phyloP scores from a whole-genome alignment of 2,329 filamentous ascomycete species.

The Pseudogymnoascus sp. region DNA sequence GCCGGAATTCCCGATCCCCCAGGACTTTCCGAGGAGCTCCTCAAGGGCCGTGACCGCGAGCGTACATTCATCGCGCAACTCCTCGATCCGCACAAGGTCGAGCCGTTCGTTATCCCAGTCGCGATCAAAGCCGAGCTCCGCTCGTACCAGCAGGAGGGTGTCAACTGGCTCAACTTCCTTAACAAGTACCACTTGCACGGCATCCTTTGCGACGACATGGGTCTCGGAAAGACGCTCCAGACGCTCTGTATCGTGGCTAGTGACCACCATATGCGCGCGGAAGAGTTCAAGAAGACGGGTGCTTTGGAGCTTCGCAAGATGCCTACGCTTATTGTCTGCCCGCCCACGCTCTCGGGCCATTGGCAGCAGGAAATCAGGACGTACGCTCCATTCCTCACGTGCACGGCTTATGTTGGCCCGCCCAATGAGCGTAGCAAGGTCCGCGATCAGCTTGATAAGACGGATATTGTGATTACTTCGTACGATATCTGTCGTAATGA shows the following conservation, averaged over 20 bases:
- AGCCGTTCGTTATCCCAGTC: constrained; percentile 86
- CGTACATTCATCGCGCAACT: constrained; percentile 95
- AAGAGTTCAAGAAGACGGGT: constrained; percentile 78
- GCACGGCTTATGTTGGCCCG: constrained; percentile 84
- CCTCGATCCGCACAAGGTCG: constrained; percentile 92
- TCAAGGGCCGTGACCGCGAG: constrained; percentile 87
- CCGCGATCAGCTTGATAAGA: constrained; percentile 60
- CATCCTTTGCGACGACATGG: constrained; percentile 98
- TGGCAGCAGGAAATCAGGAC: constrained; percentile 98
- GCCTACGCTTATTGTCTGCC: constrained; percentile 90
- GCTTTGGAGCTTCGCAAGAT: constrained; percentile 69
- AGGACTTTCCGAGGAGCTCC: constrained; percentile 77
- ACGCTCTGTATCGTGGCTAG: constrained; percentile 97
- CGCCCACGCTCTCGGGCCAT: constrained; percentile 90
- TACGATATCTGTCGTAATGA: constrained; percentile 98
- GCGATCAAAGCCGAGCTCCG: constrained; percentile 94
- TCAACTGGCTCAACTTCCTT: constrained; percentile 97
- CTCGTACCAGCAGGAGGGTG: constrained; percentile 96
- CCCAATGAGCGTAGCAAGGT: constrained; percentile 70
- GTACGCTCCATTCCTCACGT: constrained; percentile 88
- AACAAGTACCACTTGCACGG: constrained; percentile 97
- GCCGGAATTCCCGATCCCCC: constrained; percentile 96
- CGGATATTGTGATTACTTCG: constrained; percentile 92
- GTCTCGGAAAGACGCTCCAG: constrained; percentile 92
- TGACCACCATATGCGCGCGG: constrained; percentile 87